Percentiles rank a stretch among this genome's conserved stretches.
phyloP scores from a whole-genome alignment of 148 eudicot species.

The Beta vulgaris region DNA sequence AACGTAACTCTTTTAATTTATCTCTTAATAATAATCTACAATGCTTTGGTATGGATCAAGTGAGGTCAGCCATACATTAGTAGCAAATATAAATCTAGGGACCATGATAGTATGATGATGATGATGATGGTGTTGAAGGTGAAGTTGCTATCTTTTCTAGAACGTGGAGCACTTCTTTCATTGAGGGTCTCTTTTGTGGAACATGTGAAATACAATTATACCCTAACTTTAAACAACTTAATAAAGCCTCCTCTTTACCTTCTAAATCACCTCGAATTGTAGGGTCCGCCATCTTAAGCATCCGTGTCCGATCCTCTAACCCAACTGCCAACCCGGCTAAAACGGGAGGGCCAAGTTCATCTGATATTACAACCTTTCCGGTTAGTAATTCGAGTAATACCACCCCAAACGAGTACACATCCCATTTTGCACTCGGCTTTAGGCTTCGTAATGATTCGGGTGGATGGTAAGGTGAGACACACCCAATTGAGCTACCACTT shows the following conservation, averaged over 20 bases:
- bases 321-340: constrained; percentile 36
- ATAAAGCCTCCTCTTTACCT: constrained; percentile 74
- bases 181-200: constrained; percentile 86
- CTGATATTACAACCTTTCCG: constrained; percentile 74
- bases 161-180: constrained; percentile 80
- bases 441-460: constrained; percentile 87
- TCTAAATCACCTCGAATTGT: constrained; percentile 79
- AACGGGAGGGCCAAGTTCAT: constrained; percentile 65
- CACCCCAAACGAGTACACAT: constrained; percentile 90
- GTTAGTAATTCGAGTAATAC: constrained; percentile 75
- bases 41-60: not conserved
- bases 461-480: constrained; percentile 72
- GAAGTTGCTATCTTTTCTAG: constrained; percentile 62
- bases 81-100: constrained; percentile 18
- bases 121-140: constrained; percentile 20
- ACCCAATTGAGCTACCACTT: constrained; percentile 69
- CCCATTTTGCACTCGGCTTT: constrained; percentile 82
- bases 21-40: constrained; percentile 24
- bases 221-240: constrained; percentile 60
- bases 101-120: constrained; percentile 37
- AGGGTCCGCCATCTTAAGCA: constrained; percentile 77
- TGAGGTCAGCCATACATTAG: constrained; percentile 18
- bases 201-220: constrained; percentile 62
- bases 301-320: constrained; percentile 54
- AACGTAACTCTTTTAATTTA: constrained; percentile 1